Evolutionary conservation across 2,329 filamentous ascomycete genomes (phyloP), one percentile per base, ranked within the genome.

Genomic region (Ophiostoma australiae): DNA sequence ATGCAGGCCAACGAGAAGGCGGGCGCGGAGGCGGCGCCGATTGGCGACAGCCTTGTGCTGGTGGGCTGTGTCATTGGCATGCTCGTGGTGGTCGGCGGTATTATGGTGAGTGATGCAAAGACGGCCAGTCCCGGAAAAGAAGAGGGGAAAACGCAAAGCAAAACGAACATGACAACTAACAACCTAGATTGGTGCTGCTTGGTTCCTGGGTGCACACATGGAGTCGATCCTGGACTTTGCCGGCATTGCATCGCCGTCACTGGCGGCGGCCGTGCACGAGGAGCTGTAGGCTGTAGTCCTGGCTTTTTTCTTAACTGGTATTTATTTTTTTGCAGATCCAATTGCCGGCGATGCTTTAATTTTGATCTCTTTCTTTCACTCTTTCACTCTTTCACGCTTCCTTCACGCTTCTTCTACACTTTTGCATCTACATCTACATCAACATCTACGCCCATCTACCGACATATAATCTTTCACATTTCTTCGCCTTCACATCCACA

Each of bases 151-250:
- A 31, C 27, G 27, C 27, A 3, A 31, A 31, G 27, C 27, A 3
- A 31, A 31, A 3, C 69, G 20, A 68, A 33, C 3, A 27, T 68
- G 20, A 67, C 31, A 13, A 35, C 70, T 69, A 76, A 52, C 52
- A 41, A 1, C 1, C 37, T 41, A 97, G 94, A 81, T 97, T 75
- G 88, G 88, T 70, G 81, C 86, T 55, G 94, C 94, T 11, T 97
- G 89, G 86, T 81, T 91, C 69, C 84, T 94, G 74, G 94, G 94
- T 71, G 93, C 93, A 39, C 87, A 90, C 71, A 95, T 97, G 80
- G 92, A 97, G 79, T 82, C 90, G 73, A 86, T 89, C 10, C 84
- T 86, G 75, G 76, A 83, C 67, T 83, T 23, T 4, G 71, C 73
- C 15, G 58, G 69, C 55, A 3, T 58, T n/a, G 69, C 35, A 27